Evolutionary conservation across 192 early-diverging fungal species (phyloP), one percentile per base, ranked within the genome.

Genomic region (Linderina pennispora): DNA sequence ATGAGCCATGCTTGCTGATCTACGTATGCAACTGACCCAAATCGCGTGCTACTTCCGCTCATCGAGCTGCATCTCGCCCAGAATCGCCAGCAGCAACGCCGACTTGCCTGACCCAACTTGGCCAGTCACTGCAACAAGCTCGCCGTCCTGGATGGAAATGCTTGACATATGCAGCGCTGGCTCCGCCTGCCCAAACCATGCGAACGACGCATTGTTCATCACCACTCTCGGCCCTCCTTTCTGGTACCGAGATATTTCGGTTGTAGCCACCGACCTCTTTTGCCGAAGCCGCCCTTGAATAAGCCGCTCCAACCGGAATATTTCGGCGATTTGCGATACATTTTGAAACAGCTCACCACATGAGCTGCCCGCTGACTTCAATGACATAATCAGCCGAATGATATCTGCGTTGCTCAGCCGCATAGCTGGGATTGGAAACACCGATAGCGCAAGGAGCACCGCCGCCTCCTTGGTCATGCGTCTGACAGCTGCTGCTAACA

Each of bases 71-170:
- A 90, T 81, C 72, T 94, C 90, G 21, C 86, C 81, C 5, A 91
- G 65, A 11, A 92, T 65, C 33, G 87, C 82, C 19, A 82, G 55
- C 11, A 93, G 53, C 20, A 96, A 42, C 4, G 80, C 77, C 8
- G 82, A 78, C 54, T 96, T 96, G 23, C 93, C 93, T 16, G 80
- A 76, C 2, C 90, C 91, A 13, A 91, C 89, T 22, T 79, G 65
- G 7, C 92, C 92, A 31, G 80, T 82, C 33, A 93, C 61, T 13
- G 89, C 78, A 16, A 84, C 77, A 3, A 91, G 62, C 36, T 82
- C 76, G 22, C 73, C 72, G 4, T 56, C 23, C 3, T 15, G 18
- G n/a, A 46, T 37, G 11, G 28, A 24, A 22, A 65, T 22, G 4
- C 17, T 1, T 19, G 38, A 25, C 1, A 53, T 32, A 2, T 21